Evolutionary conservation across 108 stramenopile species (phyloP).

Genomic region (Stephanodiscus triporus): DNA sequence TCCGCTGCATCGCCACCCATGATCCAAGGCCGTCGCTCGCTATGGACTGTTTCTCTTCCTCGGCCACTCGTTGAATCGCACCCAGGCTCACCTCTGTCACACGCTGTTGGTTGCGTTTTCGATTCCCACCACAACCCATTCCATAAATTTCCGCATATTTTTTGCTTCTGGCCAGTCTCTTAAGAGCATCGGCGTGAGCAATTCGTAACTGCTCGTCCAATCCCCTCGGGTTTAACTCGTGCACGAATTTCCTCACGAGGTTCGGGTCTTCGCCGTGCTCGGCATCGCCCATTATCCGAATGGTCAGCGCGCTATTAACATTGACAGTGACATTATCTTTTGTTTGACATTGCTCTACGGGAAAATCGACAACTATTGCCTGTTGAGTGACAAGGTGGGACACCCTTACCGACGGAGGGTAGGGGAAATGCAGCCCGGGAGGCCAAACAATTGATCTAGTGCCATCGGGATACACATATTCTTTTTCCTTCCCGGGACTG

Average conservation of each 20-base stretch:
- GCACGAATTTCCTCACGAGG: conserved; percentile 53
- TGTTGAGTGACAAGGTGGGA: conserved; percentile 53
- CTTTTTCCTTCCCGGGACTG: conserved; percentile 44
- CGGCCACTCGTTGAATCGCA: background rate
- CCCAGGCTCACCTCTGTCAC: too few relatives aligned
- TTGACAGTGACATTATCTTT: conserved; percentile 56
- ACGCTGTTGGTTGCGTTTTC: background rate
- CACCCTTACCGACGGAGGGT: conserved; percentile 50
- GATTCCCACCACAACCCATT: conserved; percentile 6
- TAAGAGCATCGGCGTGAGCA: conserved; percentile 51
- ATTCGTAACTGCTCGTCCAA: conserved; percentile 63
- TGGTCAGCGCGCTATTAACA: conserved; percentile 51
- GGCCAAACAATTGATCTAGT: conserved; percentile 48
- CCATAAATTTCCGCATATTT: conserved; percentile 61
- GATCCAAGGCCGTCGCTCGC: conserved; percentile 15
- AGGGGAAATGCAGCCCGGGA: conserved; percentile 43
- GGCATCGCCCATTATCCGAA: conserved; percentile 60
- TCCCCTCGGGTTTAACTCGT: conserved; percentile 51
- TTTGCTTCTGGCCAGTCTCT: conserved; percentile 47
- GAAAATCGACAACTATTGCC: conserved; percentile 56
- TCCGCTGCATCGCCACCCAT: conserved; percentile 25
- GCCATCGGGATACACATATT: conserved; percentile 24
- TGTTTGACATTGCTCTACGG: conserved; percentile 58
- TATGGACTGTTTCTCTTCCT: background rate
- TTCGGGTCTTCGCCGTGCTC: conserved; percentile 44